Evolutionary conservation across 2,329 filamentous ascomycete species (phyloP), one percentile per base, ranked within the genome.

Genomic region (Plenodomus biglobosus): DNA sequence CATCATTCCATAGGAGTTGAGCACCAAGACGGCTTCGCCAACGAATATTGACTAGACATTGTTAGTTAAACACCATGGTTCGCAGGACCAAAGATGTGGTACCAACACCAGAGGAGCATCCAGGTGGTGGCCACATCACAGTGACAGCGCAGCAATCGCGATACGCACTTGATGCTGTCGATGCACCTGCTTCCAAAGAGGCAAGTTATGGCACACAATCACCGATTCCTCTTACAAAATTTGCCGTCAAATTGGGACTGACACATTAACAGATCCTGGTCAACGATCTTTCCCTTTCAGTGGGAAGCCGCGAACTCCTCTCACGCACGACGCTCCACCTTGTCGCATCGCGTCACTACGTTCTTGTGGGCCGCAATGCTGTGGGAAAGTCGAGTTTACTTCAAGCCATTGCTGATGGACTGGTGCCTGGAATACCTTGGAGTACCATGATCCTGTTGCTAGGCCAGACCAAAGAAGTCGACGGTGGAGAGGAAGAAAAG

Each of bases 361-460:
- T 88, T 0, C 76, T 95, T 1, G 77, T 92, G 17, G 90, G 90
- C 0, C 80, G 88, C 6, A 95, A 95, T 71, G 90, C 90, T 0
- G 87, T 85, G 1, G 90, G 90, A 5, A 95, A 95, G 66, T 92
- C 88, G 3, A 92, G 88, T 0, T 73, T 92, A 6, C 75, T 94
- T 15, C 83, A 83, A 62, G 88, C 90, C 1, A 85, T 95, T 57
- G 86, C 85, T 3, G 85, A 90, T 52, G 89, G 89, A 61, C 77
- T 91, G 27, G 87, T 95, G 15, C 88, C 90, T 0, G 89, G 88
- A 0, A 72, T 73, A 8, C 68, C 70, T 5, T 69, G 62, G 65
- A 70, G 66, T 42, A 65, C 68, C 8, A 53, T 56, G 2, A 68
- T 73, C 17, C 45, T 73, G 7, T 55, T 73, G 3, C 51, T 73